Evolutionary conservation across 371 early-diverging fungal genomes (phyloP).

Genomic region (Saksenaea oblongispora): DNA sequence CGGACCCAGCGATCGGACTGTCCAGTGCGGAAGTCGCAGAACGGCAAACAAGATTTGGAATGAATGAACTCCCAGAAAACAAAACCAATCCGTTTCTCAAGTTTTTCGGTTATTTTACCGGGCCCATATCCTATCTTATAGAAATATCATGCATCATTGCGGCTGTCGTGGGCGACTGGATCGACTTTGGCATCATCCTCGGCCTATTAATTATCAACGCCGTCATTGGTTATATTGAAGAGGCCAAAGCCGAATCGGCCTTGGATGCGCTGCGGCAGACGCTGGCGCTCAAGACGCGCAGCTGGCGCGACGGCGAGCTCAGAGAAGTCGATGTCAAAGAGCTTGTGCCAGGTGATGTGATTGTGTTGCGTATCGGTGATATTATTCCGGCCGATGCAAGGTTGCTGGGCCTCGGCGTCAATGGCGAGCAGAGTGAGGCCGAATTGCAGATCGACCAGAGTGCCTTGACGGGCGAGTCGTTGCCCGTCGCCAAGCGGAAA

Average conservation of each 20-base stretch:
- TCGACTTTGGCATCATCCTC: slow-evolving; percentile 84
- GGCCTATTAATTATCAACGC: slow-evolving; percentile 84
- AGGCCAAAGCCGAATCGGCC: slow-evolving; percentile 70
- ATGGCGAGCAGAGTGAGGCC: slow-evolving; percentile 68
- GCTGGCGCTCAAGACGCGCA: slow-evolving; percentile 76
- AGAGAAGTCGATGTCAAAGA: slow-evolving; percentile 73
- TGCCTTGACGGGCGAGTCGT: slow-evolving; percentile 88
- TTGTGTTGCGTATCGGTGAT: slow-evolving; percentile 86
- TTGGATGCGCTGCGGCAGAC: slow-evolving; percentile 85
- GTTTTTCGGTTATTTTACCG: slow-evolving; percentile 86
- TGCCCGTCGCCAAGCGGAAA: slow-evolving; percentile 77
- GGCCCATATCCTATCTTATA: slow-evolving; percentile 83
- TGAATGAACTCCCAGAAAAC: slow-evolving; percentile 76
- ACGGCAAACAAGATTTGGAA: slow-evolving; percentile 62
- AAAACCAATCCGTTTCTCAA: slow-evolving; percentile 82
- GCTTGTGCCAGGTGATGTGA: slow-evolving; percentile 84
- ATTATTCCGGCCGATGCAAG: slow-evolving; percentile 88
- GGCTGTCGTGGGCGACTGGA: slow-evolving; percentile 64
- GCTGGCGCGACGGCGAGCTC: slow-evolving; percentile 73
- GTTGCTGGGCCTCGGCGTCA: slow-evolving; percentile 77
- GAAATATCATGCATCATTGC: slow-evolving; percentile 74
- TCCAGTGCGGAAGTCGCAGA: slow-evolving; percentile 56
- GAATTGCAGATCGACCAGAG: slow-evolving; percentile 88
- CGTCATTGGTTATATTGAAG: slow-evolving; percentile 83
- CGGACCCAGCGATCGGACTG: slow-evolving; percentile 65